Percentiles rank a stretch among this genome's conserved stretches.
These are phyloP conservation scores for Cladosporium austrohemisphaericum DNA, from an alignment of 2,329 filamentous ascomycete species.

Conservation along the genomic window DNA sequence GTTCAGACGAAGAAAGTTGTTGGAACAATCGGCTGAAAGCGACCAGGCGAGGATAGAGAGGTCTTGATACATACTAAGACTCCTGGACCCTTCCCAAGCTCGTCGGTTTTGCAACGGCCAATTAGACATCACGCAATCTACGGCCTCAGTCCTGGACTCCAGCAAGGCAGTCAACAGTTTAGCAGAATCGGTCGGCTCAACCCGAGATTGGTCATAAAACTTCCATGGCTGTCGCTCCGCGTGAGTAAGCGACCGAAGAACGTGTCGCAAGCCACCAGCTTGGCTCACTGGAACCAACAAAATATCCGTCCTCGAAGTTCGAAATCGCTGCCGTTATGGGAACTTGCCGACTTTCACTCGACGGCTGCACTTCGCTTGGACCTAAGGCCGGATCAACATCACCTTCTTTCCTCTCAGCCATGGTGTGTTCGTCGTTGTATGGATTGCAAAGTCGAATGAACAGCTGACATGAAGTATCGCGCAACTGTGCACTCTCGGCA, in stretches of 20 bases:
- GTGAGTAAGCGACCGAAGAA: not conserved
- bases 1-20: too few relatives aligned
- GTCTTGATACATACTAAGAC: too few relatives aligned
- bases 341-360: not conserved
- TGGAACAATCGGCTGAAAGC: too few relatives aligned
- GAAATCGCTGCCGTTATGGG: not conserved
- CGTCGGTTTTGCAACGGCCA: too few relatives aligned
- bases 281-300: not conserved
- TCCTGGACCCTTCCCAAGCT: too few relatives aligned
- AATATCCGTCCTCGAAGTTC: slow-evolving; percentile 9
- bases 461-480: not conserved
- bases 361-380: too few relatives aligned
- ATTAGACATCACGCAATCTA: too few relatives aligned
- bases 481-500: not conserved
- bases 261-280: slow-evolving; percentile 1
- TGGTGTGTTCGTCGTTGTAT: not conserved
- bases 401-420: not conserved
- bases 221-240: not conserved
- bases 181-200: not conserved
- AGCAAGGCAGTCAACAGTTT: not conserved
- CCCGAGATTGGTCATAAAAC: too few relatives aligned
- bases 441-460: not conserved
- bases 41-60: too few relatives aligned
- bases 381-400: too few relatives aligned
- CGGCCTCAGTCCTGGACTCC: too few relatives aligned